Evolutionary conservation across 768 basidiomycete genomes (phyloP), one percentile per base, ranked within the genome.

Genomic region (Neoboletus subvelutipes): DNA sequence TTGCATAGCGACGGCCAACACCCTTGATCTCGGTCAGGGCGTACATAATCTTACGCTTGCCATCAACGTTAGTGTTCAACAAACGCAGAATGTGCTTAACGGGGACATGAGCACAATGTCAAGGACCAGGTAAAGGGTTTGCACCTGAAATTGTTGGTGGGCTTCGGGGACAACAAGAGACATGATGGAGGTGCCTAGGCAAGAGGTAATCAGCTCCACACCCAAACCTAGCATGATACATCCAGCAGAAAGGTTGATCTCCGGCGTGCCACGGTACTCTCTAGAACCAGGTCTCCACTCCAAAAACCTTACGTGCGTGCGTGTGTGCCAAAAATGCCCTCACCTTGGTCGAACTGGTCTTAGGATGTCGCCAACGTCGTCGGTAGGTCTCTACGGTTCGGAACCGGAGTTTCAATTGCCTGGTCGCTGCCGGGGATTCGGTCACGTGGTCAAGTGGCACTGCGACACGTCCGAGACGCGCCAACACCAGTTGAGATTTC

Each of bases 21-120:
- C 97, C 97, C 84, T 98, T 98, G 84, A 99, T 99, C 82, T 99
- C 97, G 47, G 97, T 98, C 81, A 98, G 75, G 69, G 97, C 96
- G 76, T 94, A 98, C 91, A 94, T 98, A 76, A 99, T 90, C 82
- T 99, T 99, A 68, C 97, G 88, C 75, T 96, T 95, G 66, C 97
- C 97, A 77, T 98, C 96, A 65, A 99, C 97, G 81, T 98, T 98
- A 75, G 97, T 98, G 84, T 98, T 98, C 67, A 97, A 82, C 45
- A 99, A 86, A 90, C 97, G 97, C 59, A 99, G 80, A 76, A 99
- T 99, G 86, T 98, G 97, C 93, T 98, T 70, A 40, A 67, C 34
- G 20, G 36, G 42, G 15, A 15, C 34, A 33, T 64, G 55, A 55
- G 62, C 49, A 39, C 33, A 39, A 20, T 34, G 24, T 26, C 50